A percentile compares a stretch with the other conserved stretches of the same genome.
phyloP scores from a whole-genome alignment of 371 early-diverging fungal species.

The Syncephalis fuscata region DNA sequence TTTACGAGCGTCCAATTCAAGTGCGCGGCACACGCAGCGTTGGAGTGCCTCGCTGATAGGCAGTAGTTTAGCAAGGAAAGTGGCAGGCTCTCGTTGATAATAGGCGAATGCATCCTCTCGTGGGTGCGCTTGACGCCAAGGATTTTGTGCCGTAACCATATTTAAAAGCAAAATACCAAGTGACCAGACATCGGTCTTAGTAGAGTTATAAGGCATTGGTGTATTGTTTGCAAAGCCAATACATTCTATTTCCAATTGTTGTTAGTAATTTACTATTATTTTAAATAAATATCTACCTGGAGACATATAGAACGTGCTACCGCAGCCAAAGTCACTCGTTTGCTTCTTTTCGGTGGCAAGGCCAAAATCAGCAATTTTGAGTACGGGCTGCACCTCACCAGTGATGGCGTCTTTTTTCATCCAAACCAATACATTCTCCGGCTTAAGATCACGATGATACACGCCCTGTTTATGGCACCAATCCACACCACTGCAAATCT shows the following conservation, averaged over 20 bases:
- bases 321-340: conserved; percentile 61
- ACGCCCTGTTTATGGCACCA: conserved; percentile 24
- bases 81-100: too few relatives aligned
- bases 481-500: not conserved
- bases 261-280: too few relatives aligned
- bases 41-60: too few relatives aligned
- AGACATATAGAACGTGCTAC: conserved; percentile 47
- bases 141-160: conserved; percentile 57
- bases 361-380: conserved; percentile 78
- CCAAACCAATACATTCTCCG: conserved; percentile 52
- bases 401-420: conserved; percentile 10
- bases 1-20: too few relatives aligned
- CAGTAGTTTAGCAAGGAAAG: too few relatives aligned
- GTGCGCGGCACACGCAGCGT: too few relatives aligned
- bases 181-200: conserved; percentile 59
- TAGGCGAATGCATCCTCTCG: too few relatives aligned
- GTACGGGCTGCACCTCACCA: conserved; percentile 17
- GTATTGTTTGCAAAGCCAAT: too few relatives aligned
- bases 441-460: conserved; percentile 63
- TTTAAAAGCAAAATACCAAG: conserved; percentile 59
- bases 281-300: conserved; percentile 22
- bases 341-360: conserved; percentile 53
- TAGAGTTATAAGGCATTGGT: conserved; percentile 8
- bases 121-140: conserved; percentile 45
- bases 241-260: too few relatives aligned